These are phyloP conservation scores for Xenoacremonium recifei DNA, from an alignment of 2,329 filamentous ascomycete genomes.

Conservation along the genomic window DNA sequence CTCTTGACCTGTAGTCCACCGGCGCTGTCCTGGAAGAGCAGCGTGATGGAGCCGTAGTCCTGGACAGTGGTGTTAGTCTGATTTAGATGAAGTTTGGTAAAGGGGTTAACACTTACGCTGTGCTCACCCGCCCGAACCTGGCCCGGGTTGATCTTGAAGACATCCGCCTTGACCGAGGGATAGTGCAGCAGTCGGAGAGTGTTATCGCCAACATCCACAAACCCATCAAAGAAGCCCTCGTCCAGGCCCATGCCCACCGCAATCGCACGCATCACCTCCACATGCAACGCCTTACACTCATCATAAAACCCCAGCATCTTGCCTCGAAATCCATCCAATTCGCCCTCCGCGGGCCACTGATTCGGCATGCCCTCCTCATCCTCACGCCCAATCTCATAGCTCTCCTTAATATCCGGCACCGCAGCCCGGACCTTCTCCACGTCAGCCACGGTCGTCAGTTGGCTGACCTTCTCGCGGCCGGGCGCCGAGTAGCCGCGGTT, in stretches of 20 bases:
- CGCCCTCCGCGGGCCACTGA: conserved; percentile 63
- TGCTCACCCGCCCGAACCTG: conserved; percentile 79
- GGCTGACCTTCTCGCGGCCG: conserved; percentile 70
- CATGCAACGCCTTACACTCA: conserved; percentile 72
- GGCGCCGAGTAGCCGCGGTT: conserved; percentile 72
- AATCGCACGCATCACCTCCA: conserved; percentile 79
- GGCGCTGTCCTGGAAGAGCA: conserved; percentile 59
- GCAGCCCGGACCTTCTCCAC: conserved; percentile 57
- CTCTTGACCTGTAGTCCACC: conserved; percentile 61
- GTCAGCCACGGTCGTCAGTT: conserved; percentile 51
- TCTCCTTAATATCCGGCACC: conserved; percentile 65
- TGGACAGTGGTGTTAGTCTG: conserved; percentile 14
- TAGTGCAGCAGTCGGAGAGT: conserved; percentile 76
- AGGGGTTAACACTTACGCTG: conserved; percentile 41
- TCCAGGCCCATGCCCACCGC: conserved; percentile 76
- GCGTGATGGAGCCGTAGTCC: conserved; percentile 60
- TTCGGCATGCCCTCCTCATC: conserved; percentile 64
- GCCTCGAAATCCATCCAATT: conserved; percentile 57
- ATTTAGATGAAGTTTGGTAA: neutral
- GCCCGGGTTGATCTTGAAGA: conserved; percentile 65
- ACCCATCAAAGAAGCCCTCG: conserved; percentile 72
- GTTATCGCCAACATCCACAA: conserved; percentile 68
- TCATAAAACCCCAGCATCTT: conserved; percentile 74
- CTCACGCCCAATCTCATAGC: conserved; percentile 63
- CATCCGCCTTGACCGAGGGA: conserved; percentile 61